Evolutionary conservation across 2,329 filamentous ascomycete genomes (phyloP).

Genomic region (Hypoxylon sp.): DNA sequence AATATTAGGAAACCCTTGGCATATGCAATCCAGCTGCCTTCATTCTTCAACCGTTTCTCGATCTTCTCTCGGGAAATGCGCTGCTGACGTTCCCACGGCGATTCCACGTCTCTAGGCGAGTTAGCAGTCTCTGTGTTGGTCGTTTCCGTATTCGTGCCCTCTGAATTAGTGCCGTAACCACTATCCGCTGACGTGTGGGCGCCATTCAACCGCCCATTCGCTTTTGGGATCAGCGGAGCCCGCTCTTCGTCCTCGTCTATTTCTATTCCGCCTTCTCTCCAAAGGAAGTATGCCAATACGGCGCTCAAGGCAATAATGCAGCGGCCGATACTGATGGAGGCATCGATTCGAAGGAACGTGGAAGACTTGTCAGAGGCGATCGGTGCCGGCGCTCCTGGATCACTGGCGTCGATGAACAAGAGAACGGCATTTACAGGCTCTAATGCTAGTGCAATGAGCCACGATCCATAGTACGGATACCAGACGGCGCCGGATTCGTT

Average conservation of each 20-base stretch:
- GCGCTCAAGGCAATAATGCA: slow-evolving; percentile 50
- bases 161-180: slow-evolving; percentile 60
- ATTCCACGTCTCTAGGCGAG: slow-evolving; percentile 61
- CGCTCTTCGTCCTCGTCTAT: slow-evolving; percentile 63
- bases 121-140: slow-evolving; percentile 51
- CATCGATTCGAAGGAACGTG: slow-evolving; percentile 48
- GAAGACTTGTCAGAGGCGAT: slow-evolving; percentile 29
- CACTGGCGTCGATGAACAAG: slow-evolving; percentile 47
- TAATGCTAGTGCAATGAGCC: slow-evolving; percentile 68
- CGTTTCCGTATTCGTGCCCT: slow-evolving; percentile 54
- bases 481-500: slow-evolving; percentile 66
- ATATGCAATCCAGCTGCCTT: slow-evolving; percentile 83
- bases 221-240: slow-evolving; percentile 67
- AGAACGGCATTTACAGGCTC: slow-evolving; percentile 64
- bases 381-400: slow-evolving; percentile 23
- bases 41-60: slow-evolving; percentile 76
- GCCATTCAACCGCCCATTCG: slow-evolving; percentile 49
- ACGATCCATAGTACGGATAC: slow-evolving; percentile 74
- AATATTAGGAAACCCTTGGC: slow-evolving; percentile 81
- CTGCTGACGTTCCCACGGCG: slow-evolving; percentile 65
- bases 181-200: slow-evolving; percentile 50
- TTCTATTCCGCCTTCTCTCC: slow-evolving; percentile 38
- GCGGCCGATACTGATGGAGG: slow-evolving; percentile 51
- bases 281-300: slow-evolving; percentile 48
- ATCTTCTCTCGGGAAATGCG: slow-evolving; percentile 69